Percentiles rank a stretch among this genome's conserved stretches.
Conservation (phyloP, 2,329 filamentous ascomycete species). For the Alternaria atra region DNA sequence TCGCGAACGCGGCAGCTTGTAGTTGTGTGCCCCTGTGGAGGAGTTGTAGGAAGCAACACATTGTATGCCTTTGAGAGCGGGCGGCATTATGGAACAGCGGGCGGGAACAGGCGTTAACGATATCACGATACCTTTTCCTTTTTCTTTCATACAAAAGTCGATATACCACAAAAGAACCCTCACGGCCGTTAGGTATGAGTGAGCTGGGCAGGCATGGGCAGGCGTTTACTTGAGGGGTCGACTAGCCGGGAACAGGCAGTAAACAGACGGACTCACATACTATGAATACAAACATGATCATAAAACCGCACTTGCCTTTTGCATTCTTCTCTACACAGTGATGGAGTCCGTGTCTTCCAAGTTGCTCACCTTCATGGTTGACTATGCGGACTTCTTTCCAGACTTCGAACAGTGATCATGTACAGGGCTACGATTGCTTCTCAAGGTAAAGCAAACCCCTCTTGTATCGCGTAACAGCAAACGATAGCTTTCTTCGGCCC, state of each 20-base stretch:
- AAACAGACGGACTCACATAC: background rate
- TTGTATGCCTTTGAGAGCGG: background rate
- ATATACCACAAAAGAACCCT: slow-evolving; percentile 34
- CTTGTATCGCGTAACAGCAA: background rate
- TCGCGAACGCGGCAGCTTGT: background rate
- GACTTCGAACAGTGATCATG: background rate
- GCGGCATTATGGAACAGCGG: background rate
- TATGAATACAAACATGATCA: background rate
- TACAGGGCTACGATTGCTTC: background rate
- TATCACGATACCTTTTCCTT: slow-evolving; percentile 31
- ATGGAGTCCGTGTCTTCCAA: background rate
- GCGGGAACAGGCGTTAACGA: slow-evolving; percentile 25
- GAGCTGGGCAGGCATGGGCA: slow-evolving; percentile 14
- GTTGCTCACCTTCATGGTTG: background rate
- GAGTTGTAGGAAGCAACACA: background rate
- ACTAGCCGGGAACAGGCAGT: slow-evolving; percentile 6
- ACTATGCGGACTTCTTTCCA: background rate
- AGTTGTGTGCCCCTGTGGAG: background rate
- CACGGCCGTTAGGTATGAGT: slow-evolving; percentile 20
- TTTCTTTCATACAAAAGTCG: slow-evolving; percentile 23
- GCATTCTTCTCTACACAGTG: background rate
- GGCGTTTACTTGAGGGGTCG: slow-evolving; percentile 12
- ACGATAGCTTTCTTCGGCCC: background rate
- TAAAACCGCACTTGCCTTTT: background rate
- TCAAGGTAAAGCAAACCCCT: background rate